Evolutionary conservation across 352 stramenopile genomes (phyloP).

Genomic region (Globisporangium parvum): DNA sequence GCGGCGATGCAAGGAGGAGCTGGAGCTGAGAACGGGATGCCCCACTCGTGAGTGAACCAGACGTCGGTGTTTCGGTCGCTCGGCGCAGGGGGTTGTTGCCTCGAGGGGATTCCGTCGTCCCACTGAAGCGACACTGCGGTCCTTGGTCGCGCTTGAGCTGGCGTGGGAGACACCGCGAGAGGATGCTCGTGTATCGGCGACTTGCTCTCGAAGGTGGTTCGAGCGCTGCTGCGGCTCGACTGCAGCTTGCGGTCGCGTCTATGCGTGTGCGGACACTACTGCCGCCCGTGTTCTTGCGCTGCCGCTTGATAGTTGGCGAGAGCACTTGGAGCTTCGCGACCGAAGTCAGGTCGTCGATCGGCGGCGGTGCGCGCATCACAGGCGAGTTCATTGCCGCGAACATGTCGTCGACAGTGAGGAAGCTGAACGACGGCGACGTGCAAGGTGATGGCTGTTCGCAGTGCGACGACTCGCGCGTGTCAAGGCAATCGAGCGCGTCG

Average conservation of each 20-base stretch:
- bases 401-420: conserved; percentile 9
- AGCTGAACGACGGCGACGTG: conserved; percentile 14
- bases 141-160: conserved; percentile 5
- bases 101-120: conserved; percentile 4
- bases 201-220: not conserved
- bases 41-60: not conserved
- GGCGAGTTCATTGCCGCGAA: conserved; percentile 11
- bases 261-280: not conserved
- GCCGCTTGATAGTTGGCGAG: conserved; percentile 11
- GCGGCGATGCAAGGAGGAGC: not conserved
- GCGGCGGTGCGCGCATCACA: not conserved
- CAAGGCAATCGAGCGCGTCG: not conserved
- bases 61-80: not conserved
- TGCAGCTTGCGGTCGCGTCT: not conserved
- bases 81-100: not conserved
- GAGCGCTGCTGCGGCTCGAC: not conserved
- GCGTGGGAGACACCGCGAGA: conserved; percentile 8
- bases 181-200: conserved; percentile 11
- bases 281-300: conserved; percentile 1
- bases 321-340: conserved; percentile 2
- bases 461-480: not conserved
- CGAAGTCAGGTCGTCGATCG: not conserved
- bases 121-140: not conserved
- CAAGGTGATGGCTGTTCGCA: conserved; percentile 3
- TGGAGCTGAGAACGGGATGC: conserved; percentile 2